These are phyloP conservation scores for Acidomyces sp. DNA, from an alignment of 495 filamentous ascomycete genomes.

Conservation along the genomic window DNA sequence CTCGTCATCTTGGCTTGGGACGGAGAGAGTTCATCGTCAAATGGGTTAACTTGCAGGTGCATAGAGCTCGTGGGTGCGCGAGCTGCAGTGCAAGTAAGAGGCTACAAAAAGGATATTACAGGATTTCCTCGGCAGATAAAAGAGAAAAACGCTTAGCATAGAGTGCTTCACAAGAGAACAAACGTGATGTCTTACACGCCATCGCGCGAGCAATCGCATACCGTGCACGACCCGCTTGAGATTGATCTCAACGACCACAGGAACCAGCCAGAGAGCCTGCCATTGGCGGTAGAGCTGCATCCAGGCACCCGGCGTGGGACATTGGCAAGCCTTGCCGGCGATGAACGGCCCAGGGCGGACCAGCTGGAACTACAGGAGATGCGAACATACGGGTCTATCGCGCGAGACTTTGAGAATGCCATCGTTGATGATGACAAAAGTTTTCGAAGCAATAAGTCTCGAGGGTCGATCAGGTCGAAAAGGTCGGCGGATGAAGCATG, in stretches of 20 bases:
- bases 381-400: constrained; percentile 8
- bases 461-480: constrained; percentile 9
- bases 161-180: background rate
- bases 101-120: background rate
- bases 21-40: no score
- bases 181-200: constrained; percentile 38
- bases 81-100: background rate
- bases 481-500: constrained; percentile 13
- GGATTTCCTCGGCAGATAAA: background rate
- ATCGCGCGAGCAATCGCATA: constrained; percentile 44
- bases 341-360: constrained; percentile 12
- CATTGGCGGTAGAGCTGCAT: constrained; percentile 42
- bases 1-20: no score
- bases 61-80: no score
- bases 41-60: constrained; percentile 16
- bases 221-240: constrained; percentile 62
- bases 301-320: constrained; percentile 26
- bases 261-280: constrained; percentile 55
- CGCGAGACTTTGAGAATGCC: constrained; percentile 65
- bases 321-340: constrained; percentile 28
- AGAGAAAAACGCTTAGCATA: background rate
- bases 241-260: constrained; percentile 90
- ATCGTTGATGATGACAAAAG: constrained; percentile 55
- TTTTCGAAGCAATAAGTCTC: constrained; percentile 10
- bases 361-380: constrained; percentile 7